Conservation (phyloP, 1,284 basidiomycete genomes). For the Porogramme epimiltina region DNA sequence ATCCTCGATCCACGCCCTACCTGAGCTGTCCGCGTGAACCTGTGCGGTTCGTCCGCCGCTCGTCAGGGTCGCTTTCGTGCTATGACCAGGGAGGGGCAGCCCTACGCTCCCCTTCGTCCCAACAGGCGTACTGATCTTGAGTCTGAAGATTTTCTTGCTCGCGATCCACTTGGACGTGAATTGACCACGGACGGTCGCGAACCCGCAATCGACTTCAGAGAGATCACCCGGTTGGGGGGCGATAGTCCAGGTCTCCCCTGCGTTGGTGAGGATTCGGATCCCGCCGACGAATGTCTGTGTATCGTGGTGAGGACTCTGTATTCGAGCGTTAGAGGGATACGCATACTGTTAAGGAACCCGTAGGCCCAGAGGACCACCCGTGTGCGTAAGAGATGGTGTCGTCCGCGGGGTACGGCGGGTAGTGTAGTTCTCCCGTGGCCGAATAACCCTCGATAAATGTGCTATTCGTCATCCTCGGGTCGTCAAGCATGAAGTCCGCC, state of each 20-base stretch:
- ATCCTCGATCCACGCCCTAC: slow-evolving; percentile 4
- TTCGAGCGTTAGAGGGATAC: neutral
- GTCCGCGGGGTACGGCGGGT: slow-evolving; percentile 12
- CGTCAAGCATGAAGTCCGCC: slow-evolving; percentile 18
- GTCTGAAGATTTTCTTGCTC: slow-evolving; percentile 1
- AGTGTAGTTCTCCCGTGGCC: slow-evolving; percentile 9
- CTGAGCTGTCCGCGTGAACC: slow-evolving; percentile 9
- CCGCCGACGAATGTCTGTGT: slow-evolving; percentile 15
- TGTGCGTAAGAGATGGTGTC: slow-evolving; percentile 15
- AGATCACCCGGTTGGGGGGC: slow-evolving; percentile 16
- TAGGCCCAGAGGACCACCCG: slow-evolving; percentile 14
- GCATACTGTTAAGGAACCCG: slow-evolving; percentile 14
- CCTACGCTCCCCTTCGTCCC: slow-evolving; percentile 15
- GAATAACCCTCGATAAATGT: slow-evolving; percentile 18
- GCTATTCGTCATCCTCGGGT: slow-evolving; percentile 19
- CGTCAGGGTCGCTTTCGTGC: slow-evolving; percentile 2
- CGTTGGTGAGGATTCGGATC: slow-evolving; percentile 17
- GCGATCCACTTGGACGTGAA: slow-evolving; percentile 20
- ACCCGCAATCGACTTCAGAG: slow-evolving; percentile 15
- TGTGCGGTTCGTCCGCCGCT: neutral
- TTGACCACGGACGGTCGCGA: slow-evolving; percentile 12
- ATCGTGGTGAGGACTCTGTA: neutral
- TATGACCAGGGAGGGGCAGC: slow-evolving; percentile 10
- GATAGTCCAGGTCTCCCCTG: slow-evolving; percentile 17
- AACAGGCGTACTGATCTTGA: slow-evolving; percentile 14